Evolutionary conservation across 139 green algal genomes (phyloP).

Genomic region (Chlorella sp.): DNA sequence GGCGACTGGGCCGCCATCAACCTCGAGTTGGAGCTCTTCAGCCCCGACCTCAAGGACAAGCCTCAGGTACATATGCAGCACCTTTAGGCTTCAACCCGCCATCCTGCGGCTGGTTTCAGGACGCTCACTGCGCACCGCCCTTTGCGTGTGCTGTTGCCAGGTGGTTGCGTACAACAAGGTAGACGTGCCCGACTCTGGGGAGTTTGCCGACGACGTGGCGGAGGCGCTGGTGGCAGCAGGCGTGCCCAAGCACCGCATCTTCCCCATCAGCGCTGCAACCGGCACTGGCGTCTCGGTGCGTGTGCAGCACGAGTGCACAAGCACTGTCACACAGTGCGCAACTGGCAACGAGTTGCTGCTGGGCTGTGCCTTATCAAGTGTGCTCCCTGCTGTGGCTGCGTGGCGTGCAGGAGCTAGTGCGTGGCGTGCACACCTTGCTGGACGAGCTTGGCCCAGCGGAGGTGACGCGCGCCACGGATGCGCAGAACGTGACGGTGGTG

Average conservation of each 20-base stretch:
- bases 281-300: constrained; percentile 27
- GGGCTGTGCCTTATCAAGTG: too few species aligned
- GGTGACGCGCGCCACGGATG: constrained; percentile 39
- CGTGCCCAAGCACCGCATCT: constrained; percentile 29
- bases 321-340: too few species aligned
- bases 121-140: not conserved
- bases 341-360: too few species aligned
- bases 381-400: too few species aligned
- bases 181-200: constrained; percentile 81
- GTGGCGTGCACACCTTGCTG: constrained; percentile 47
- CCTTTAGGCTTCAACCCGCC: too few species aligned
- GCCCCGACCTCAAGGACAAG: constrained; percentile 76
- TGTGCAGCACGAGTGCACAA: not conserved
- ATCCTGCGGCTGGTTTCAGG: not conserved
- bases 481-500: constrained; percentile 47
- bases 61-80: constrained; percentile 53
- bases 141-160: constrained; percentile 24
- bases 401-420: constrained; percentile 44
- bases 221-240: constrained; percentile 46
- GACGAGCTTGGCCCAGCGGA: constrained; percentile 43
- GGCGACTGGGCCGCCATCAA: constrained; percentile 85
- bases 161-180: constrained; percentile 68
- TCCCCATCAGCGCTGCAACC: constrained; percentile 61
- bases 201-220: constrained; percentile 69
- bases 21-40: constrained; percentile 92